phyloP scores from a whole-genome alignment of 2,329 filamentous ascomycete genomes.

The Curvularia hawaiiensis region DNA sequence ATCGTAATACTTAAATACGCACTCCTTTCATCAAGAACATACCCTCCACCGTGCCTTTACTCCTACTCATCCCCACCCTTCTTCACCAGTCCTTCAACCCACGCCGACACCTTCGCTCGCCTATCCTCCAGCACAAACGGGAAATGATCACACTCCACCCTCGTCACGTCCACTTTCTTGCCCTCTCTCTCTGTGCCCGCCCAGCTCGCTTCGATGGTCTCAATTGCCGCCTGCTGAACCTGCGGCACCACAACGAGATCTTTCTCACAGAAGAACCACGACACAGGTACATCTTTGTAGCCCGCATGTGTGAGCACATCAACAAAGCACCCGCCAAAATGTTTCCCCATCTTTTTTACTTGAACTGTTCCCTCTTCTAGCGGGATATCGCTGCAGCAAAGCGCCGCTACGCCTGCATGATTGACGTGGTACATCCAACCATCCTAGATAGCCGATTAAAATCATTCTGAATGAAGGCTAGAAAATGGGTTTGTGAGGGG shows the following conservation, averaged over 20 bases:
- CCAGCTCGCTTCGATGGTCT: slow-evolving; percentile 43
- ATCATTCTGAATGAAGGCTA: not conserved
- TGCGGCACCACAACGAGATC: slow-evolving; percentile 43
- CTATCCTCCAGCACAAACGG: slow-evolving; percentile 33
- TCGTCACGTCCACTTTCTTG: slow-evolving; percentile 48
- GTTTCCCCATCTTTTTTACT: slow-evolving; percentile 28
- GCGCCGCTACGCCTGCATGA: slow-evolving; percentile 5
- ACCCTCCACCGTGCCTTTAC: not conserved
- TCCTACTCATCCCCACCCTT: slow-evolving; percentile 9
- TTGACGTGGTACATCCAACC: slow-evolving; percentile 24
- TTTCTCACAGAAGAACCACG: slow-evolving; percentile 48
- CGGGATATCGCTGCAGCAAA: slow-evolving; percentile 27
- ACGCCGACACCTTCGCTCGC: slow-evolving; percentile 34
- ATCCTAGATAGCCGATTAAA: slow-evolving; percentile 4
- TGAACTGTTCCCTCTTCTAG: slow-evolving; percentile 18
- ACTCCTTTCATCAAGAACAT: not conserved
- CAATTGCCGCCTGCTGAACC: slow-evolving; percentile 42
- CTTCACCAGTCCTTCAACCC: slow-evolving; percentile 27
- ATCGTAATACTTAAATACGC: not conserved
- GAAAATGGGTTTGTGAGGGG: not conserved
- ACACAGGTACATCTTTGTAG: slow-evolving; percentile 50
- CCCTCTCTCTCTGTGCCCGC: slow-evolving; percentile 33
- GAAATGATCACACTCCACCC: slow-evolving; percentile 44
- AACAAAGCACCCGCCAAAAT: slow-evolving; percentile 45
- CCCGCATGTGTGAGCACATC: slow-evolving; percentile 47